These are phyloP conservation scores for Saxophila tyrrhenica DNA, from an alignment of 495 filamentous ascomycete species.

Conservation along the genomic window DNA sequence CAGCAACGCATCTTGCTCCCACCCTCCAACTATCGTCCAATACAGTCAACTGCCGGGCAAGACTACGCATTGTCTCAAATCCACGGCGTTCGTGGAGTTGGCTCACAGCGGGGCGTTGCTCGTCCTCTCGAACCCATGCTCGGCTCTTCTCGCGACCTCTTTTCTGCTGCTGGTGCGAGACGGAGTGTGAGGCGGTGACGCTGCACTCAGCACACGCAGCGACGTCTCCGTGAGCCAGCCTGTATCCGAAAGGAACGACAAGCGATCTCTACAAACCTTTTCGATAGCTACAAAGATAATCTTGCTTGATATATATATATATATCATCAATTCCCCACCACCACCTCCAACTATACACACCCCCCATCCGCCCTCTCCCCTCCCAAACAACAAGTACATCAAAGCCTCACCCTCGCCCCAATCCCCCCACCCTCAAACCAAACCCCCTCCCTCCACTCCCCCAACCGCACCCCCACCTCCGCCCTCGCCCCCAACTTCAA, in stretches of 20 bases:
- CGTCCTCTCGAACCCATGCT: not conserved
- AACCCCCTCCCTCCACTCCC: slow-evolving; percentile 57
- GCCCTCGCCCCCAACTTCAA: slow-evolving; percentile 72
- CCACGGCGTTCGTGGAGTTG: slow-evolving; percentile 11
- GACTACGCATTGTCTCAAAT: slow-evolving; percentile 9
- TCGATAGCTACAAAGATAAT: too few relatives aligned
- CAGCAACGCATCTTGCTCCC: slow-evolving; percentile 2
- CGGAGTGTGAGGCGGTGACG: slow-evolving; percentile 2
- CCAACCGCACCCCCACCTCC: slow-evolving; percentile 55
- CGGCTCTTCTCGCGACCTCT: not conserved
- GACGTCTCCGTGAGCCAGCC: too few relatives aligned
- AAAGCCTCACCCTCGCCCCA: slow-evolving; percentile 59
- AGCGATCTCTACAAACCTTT: too few relatives aligned
- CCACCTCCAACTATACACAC: not conserved
- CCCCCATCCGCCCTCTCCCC: not conserved
- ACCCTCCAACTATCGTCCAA: not conserved
- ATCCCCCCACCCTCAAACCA: slow-evolving; percentile 64
- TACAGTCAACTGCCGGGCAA: not conserved
- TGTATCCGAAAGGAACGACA: too few relatives aligned
- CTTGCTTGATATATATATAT: not conserved
- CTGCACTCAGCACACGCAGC: too few relatives aligned
- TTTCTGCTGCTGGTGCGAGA: slow-evolving; percentile 1
- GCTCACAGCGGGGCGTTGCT: slow-evolving; percentile 6
- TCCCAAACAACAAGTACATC: too few relatives aligned
- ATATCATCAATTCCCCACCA: not conserved